phyloP scores from a whole-genome alignment of 1,139 yeast species.

The Arxiozyma slooffiae region DNA sequence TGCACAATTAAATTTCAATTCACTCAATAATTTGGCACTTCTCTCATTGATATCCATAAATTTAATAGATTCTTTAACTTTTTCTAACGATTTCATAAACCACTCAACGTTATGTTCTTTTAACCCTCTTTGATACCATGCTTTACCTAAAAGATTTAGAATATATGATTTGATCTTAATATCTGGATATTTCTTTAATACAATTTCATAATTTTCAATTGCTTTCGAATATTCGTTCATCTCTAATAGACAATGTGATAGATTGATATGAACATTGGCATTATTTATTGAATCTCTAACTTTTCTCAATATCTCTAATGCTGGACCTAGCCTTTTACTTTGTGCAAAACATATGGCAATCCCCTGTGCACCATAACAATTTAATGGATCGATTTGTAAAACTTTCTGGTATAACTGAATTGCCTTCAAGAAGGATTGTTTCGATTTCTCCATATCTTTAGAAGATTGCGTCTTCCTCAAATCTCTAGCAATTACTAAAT shows the following conservation, averaged over 20 bases:
- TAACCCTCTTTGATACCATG: constrained; percentile 79
- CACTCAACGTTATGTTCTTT: constrained; percentile 55
- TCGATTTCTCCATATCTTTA: constrained; percentile 50
- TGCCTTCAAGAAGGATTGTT: constrained; percentile 75
- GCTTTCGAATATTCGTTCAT: constrained; percentile 77
- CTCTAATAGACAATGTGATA: constrained; percentile 82
- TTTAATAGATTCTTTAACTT: constrained; percentile 49
- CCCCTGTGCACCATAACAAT: constrained; percentile 97
- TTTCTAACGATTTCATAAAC: constrained; percentile 53
- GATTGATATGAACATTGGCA: constrained; percentile 69
- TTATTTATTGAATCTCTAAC: constrained; percentile 84
- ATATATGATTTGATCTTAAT: constrained; percentile 47
- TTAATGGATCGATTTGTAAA: constrained; percentile 67
- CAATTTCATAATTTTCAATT: constrained; percentile 79
- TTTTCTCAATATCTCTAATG: constrained; percentile 79
- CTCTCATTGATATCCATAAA: constrained; percentile 20
- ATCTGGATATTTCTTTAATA: constrained; percentile 55
- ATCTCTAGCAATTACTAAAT: constrained; percentile 75
- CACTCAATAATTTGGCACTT: constrained; percentile 34
- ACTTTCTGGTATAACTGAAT: constrained; percentile 87
- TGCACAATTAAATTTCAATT: constrained; percentile 68
- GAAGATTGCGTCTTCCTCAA: constrained; percentile 39
- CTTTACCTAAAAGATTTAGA: constrained; percentile 68
- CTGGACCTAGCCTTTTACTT: constrained; percentile 63
- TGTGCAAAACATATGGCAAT: constrained; percentile 90